Conservation (phyloP, 768 basidiomycete species). For the Lepiota subincarnata region DNA sequence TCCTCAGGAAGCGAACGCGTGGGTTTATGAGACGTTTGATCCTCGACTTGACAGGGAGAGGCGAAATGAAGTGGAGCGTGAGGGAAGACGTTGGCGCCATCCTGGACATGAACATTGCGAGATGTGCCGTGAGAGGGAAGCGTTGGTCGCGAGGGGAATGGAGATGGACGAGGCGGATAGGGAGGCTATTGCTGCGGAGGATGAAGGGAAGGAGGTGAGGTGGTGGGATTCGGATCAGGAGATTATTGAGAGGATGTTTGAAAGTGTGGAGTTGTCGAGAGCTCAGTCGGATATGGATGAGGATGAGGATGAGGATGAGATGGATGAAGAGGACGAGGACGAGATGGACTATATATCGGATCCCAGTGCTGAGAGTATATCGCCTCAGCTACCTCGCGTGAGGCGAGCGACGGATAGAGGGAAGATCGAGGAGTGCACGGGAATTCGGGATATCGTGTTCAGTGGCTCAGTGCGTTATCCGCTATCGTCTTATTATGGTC, state of each 20-base stretch:
- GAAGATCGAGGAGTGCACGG: constrained; percentile 37
- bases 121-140: constrained; percentile 18
- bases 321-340: constrained; percentile 26
- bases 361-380: constrained; percentile 12
- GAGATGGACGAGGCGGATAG: constrained; percentile 3
- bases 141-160: constrained; percentile 13
- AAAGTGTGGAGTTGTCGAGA: constrained; percentile 12
- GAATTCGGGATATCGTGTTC: constrained; percentile 57
- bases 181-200: constrained; percentile 4
- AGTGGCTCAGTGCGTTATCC: constrained; percentile 47
- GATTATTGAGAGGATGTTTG: constrained; percentile 15
- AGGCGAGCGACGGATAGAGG: constrained; percentile 19
- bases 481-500: too few species aligned
- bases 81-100: constrained; percentile 9
- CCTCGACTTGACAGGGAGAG: constrained; percentile 21
- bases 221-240: constrained; percentile 10
- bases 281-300: constrained; percentile 15
- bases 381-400: constrained; percentile 7
- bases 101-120: constrained; percentile 2
- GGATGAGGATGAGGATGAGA: constrained; percentile 19
- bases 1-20: constrained; percentile 14
- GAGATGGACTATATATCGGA: constrained; percentile 21
- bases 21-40: constrained; percentile 39
- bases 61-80: background rate
- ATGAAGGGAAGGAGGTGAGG: constrained; percentile 11